Percentiles rank a stretch among this genome's conserved stretches.
phyloP scores from a whole-genome alignment of 169 alveolate species.

The Plasmodium chabaudi region DNA sequence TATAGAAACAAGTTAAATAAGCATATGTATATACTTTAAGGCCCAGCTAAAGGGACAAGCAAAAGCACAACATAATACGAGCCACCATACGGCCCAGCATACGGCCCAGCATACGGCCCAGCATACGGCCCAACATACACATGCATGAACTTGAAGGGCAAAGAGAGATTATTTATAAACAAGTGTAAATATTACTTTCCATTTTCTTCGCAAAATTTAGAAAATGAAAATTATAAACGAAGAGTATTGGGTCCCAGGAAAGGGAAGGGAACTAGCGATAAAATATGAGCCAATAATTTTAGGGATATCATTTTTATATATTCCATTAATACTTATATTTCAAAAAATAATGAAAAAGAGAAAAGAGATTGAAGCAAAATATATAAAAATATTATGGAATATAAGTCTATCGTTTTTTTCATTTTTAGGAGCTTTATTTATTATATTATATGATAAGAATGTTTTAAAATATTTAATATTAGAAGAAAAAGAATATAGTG shows the following conservation, averaged over 20 bases:
- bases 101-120: too few species aligned
- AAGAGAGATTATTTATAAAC: too few species aligned
- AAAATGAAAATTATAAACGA: slow-evolving; percentile 8
- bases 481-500: slow-evolving; percentile 64
- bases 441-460: slow-evolving; percentile 27
- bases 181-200: too few species aligned
- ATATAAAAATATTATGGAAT: slow-evolving; percentile 39
- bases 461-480: slow-evolving; percentile 31
- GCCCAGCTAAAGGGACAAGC: too few species aligned
- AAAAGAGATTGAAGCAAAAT: slow-evolving; percentile 40
- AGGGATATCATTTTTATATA: slow-evolving; percentile 66
- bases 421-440: slow-evolving; percentile 28
- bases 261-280: slow-evolving; percentile 78
- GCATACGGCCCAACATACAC: too few species aligned
- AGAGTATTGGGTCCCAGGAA: slow-evolving; percentile 71
- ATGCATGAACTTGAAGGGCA: too few species aligned
- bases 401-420: slow-evolving; percentile 35
- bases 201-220: too few species aligned
- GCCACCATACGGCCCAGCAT: too few species aligned
- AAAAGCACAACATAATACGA: too few species aligned
- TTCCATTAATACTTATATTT: slow-evolving; percentile 74
- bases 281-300: slow-evolving; percentile 52
- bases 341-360: slow-evolving; percentile 76
- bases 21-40: too few species aligned
- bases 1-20: too few species aligned